Evolutionary conservation across 768 basidiomycete genomes (phyloP), one percentile per base, ranked within the genome.

Genomic region (Boletus rex-veris): DNA sequence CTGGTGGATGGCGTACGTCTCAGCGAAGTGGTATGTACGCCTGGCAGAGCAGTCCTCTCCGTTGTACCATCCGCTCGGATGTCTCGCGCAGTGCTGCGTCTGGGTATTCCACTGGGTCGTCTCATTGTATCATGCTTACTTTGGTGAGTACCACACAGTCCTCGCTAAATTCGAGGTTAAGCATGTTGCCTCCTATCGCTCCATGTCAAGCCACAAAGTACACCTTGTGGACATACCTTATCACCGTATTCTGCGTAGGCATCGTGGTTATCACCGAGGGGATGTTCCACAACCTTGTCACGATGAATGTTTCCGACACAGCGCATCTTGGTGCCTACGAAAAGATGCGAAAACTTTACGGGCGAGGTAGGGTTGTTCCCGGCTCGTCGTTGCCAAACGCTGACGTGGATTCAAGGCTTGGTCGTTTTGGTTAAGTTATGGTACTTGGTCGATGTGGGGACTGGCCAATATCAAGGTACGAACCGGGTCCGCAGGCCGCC

Each of bases 41-140:
- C 51, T 66, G 16, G 54, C 63, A 0, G 58, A 65, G 21, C 21
- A 11, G 14, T 62, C 63, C 14, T 64, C 65, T 16, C 33, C 60
- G 6, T 14, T 65, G 33, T 63, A 67, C 15, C 65, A 67, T 50
- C 63, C 65, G 0, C 18, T 63, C 0, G 65, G 65, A 31, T 66
- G 65, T 45, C 57, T 65, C 10, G n/a, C 55, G 0, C 66, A 67
- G 38, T 66, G 63, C 31, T 60, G 48, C 21, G 35, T 60, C 16
- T 66, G 65, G 65, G 63, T 62, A 9, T 53, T 67, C 26, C 65
- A 66, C 26, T 67, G 60, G 63, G 48, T 53, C 4, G 42, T 62
- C 37, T 53, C 57, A 0, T 26, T 58, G 0, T 66, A 67, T 47
- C 48, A 55, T 15, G 65, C 63, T 26, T 47, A 53, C 50, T 67